Conservation (phyloP, 805 yeast species). For the Danielia oregonensis region DNA sequence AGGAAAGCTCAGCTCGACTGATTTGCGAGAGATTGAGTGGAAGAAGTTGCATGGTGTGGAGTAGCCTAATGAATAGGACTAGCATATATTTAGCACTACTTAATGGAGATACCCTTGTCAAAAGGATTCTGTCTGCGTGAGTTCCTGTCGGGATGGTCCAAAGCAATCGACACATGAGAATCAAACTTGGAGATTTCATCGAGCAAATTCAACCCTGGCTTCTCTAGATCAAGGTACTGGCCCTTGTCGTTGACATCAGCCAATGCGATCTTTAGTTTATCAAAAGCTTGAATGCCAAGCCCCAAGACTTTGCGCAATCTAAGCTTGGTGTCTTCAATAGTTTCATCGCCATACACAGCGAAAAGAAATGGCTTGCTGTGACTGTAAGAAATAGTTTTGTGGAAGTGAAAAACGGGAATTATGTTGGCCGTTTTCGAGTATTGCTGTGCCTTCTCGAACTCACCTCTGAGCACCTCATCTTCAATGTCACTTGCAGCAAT, state of each 20-base stretch:
- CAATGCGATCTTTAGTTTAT: conserved; percentile 65
- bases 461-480: conserved; percentile 19
- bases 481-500: conserved; percentile 19
- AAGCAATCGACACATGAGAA: conserved; percentile 56
- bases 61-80: too few relatives aligned
- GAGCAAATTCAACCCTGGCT: conserved; percentile 52
- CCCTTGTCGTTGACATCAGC: conserved; percentile 42
- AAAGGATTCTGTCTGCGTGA: conserved; percentile 37
- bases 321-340: conserved; percentile 54
- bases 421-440: conserved; percentile 35
- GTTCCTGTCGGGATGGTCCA: conserved; percentile 85
- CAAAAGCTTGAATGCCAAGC: conserved; percentile 73
- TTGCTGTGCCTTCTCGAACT: conserved; percentile 15
- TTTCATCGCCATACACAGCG: conserved; percentile 65
- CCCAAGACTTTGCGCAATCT: conserved; percentile 73
- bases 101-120: conserved; percentile 42
- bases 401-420: conserved; percentile 72
- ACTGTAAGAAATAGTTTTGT: conserved; percentile 57
- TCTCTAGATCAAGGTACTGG: conserved; percentile 43
- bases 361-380: conserved; percentile 90
- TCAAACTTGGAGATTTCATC: conserved; percentile 43
- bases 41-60: conserved; percentile 3
- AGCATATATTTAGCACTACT: too few relatives aligned
- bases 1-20: conserved; percentile 84
- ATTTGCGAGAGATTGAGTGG: conserved; percentile 45